Evolutionary conservation across 2,329 filamentous ascomycete species (phyloP).

Genomic region (Aspergillus costaricaensis): DNA sequence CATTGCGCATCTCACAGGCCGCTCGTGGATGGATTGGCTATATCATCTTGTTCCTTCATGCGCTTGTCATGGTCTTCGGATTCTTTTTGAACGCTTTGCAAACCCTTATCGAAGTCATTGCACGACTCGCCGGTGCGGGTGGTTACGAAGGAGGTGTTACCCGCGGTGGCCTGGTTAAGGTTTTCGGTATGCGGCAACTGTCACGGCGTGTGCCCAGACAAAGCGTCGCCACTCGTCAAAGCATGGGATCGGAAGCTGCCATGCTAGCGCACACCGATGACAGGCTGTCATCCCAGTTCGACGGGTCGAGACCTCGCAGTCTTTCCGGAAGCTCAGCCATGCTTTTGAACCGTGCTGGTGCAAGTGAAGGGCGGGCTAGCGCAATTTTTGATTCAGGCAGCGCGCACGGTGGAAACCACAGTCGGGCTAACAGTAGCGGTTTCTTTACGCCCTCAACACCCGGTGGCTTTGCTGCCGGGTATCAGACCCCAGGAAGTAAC

Average conservation of each 20-base stretch:
- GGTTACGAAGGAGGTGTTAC: constrained; percentile 70
- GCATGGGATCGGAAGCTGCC: constrained; percentile 76
- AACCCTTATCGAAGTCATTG: constrained; percentile 84
- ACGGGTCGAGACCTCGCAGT: constrained; percentile 58
- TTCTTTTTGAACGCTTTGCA: constrained; percentile 92
- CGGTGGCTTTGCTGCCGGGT: constrained; percentile 70
- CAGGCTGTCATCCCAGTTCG: constrained; percentile 60
- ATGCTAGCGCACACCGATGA: constrained; percentile 73
- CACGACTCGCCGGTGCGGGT: constrained; percentile 79
- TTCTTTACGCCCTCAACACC: constrained; percentile 71
- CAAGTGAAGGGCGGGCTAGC: constrained; percentile 51
- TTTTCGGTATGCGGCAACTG: constrained; percentile 86
- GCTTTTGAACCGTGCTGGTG: constrained; percentile 55
- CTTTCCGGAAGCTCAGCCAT: constrained; percentile 64
- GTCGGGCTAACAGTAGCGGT: constrained; percentile 61
- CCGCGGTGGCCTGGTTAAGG: constrained; percentile 79
- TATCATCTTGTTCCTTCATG: constrained; percentile 82
- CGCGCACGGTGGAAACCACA: constrained; percentile 50
- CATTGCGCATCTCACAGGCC: constrained; percentile 74
- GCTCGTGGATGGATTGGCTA: constrained; percentile 95
- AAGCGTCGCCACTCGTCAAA: constrained; percentile 69
- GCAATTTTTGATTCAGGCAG: constrained; percentile 57
- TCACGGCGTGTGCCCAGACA: constrained; percentile 69
- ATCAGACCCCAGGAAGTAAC: constrained; percentile 46
- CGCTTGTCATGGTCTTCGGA: constrained; percentile 79